Evolutionary conservation across 2,329 filamentous ascomycete species (phyloP).

Genomic region (Diaporthe sp.): DNA sequence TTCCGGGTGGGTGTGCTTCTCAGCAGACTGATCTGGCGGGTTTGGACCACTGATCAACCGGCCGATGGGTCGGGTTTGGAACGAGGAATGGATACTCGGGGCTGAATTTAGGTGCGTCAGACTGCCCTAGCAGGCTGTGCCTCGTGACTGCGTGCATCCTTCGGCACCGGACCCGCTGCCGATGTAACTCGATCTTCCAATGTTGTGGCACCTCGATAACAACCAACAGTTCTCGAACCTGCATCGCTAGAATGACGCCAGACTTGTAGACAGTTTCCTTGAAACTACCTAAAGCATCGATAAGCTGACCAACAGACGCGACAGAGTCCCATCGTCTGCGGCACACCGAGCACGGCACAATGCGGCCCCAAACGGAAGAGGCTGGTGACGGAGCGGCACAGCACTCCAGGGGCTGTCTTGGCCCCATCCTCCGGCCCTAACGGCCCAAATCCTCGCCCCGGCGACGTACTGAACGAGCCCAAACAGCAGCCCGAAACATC

Average conservation of each 20-base stretch:
- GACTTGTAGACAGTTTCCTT: neutral
- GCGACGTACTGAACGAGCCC: constrained; percentile 19
- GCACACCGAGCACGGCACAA: neutral
- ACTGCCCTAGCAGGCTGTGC: constrained; percentile 26
- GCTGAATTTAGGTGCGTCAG: constrained; percentile 25
- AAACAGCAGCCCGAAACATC: constrained; percentile 30
- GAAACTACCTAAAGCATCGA: too few species aligned
- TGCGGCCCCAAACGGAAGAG: neutral
- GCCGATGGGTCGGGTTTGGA: neutral
- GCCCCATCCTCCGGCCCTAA: constrained; percentile 14
- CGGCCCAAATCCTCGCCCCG: neutral
- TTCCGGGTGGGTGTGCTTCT: constrained; percentile 10
- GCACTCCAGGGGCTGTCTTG: neutral
- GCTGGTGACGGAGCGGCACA: constrained; percentile 15
- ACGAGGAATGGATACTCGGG: neutral
- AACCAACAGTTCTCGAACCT: neutral
- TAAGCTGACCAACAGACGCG: neutral
- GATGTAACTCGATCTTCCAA: constrained; percentile 23
- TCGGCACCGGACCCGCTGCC: constrained; percentile 25
- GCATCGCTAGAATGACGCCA: neutral
- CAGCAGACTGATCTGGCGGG: neutral
- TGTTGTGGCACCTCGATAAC: neutral
- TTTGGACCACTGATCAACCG: constrained; percentile 15
- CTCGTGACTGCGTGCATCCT: constrained; percentile 22
- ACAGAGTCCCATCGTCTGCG: neutral